Percentiles rank a stretch among this genome's conserved stretches.
Conservation (phyloP, 1,284 basidiomycete species). For the Bjerkandera adusta region DNA sequence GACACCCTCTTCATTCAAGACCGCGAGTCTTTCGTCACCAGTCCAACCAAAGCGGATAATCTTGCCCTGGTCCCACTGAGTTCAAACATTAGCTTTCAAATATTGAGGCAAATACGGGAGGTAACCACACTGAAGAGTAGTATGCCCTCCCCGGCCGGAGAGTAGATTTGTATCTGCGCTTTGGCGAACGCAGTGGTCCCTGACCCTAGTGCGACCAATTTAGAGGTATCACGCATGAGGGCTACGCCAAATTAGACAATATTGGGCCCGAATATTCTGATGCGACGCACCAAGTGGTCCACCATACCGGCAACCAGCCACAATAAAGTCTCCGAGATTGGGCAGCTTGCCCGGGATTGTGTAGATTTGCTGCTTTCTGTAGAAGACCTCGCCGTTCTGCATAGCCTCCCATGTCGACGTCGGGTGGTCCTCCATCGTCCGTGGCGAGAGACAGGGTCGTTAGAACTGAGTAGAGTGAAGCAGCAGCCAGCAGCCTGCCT, state of each 20-base stretch:
- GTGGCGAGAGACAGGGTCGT: too few relatives aligned
- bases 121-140: conserved; percentile 68
- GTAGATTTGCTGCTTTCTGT: conserved; percentile 82
- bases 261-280: not conserved
- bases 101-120: conserved; percentile 20
- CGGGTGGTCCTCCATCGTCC: conserved; percentile 57
- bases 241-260: conserved; percentile 44
- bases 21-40: conserved; percentile 73
- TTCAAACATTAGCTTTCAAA: conserved; percentile 12
- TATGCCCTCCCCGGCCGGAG: conserved; percentile 68
- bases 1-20: conserved; percentile 89
- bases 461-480: too few relatives aligned
- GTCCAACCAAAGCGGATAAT: conserved; percentile 87
- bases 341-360: conserved; percentile 79
- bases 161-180: conserved; percentile 77
- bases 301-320: conserved; percentile 83
- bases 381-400: conserved; percentile 77
- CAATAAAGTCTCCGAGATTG: conserved; percentile 77
- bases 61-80: conserved; percentile 81
- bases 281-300: conserved; percentile 75
- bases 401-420: conserved; percentile 79
- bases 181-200: conserved; percentile 62
- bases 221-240: conserved; percentile 83
- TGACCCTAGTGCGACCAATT: conserved; percentile 74
- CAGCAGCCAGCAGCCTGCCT: too few relatives aligned